Evolutionary conservation across 2,329 filamentous ascomycete genomes (phyloP).

Genomic region (Fusarium longipes): DNA sequence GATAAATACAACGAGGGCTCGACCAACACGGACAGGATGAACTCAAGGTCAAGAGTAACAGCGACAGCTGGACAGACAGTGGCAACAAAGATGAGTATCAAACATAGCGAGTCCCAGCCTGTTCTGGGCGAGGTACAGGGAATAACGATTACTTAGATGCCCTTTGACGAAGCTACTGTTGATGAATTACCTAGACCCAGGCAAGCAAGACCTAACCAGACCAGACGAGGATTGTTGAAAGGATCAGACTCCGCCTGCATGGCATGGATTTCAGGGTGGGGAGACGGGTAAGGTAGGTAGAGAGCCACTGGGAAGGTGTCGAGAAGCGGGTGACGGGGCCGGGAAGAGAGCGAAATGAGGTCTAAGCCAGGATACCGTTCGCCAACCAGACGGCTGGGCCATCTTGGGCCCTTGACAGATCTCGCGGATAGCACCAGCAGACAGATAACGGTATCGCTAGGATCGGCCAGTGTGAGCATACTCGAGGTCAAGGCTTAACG

Average conservation of each 20-base stretch:
- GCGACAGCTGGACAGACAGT: slow-evolving; percentile 26
- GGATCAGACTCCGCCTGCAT: slow-evolving; percentile 47
- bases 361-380: slow-evolving; percentile 41
- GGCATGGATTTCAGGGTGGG: slow-evolving; percentile 35
- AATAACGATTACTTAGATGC: slow-evolving; percentile 41
- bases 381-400: slow-evolving; percentile 46
- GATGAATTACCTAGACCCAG: slow-evolving; percentile 44
- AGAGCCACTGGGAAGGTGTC: slow-evolving; percentile 45
- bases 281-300: slow-evolving; percentile 44
- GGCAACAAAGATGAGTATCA: slow-evolving; percentile 39
- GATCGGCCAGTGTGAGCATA: slow-evolving; percentile 9
- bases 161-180: slow-evolving; percentile 40
- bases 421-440: slow-evolving; percentile 36
- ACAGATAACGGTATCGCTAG: slow-evolving; percentile 37
- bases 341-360: slow-evolving; percentile 47
- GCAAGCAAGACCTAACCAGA: slow-evolving; percentile 10
- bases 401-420: slow-evolving; percentile 44
- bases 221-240: slow-evolving; percentile 43
- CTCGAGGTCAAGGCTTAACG: slow-evolving; percentile 9
- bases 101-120: slow-evolving; percentile 20
- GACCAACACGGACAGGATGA: slow-evolving; percentile 27
- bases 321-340: slow-evolving; percentile 47
- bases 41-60: slow-evolving; percentile 29
- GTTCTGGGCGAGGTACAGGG: slow-evolving; percentile 30
- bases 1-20: slow-evolving; percentile 38